Evolutionary conservation across 2,329 filamentous ascomycete genomes (phyloP).

Genomic region (Alternaria sp.): DNA sequence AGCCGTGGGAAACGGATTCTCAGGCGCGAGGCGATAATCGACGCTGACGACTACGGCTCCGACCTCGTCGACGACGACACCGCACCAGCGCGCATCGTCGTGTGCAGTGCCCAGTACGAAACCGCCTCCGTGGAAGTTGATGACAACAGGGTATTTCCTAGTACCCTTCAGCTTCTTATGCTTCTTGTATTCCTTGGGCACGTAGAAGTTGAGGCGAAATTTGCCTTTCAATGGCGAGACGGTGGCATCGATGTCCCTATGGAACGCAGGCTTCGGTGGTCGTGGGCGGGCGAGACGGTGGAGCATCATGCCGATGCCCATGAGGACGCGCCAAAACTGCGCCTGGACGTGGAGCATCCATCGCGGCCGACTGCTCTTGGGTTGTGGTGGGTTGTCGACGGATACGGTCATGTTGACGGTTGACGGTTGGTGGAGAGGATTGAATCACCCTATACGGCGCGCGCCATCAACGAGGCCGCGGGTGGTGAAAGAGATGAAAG

Average conservation of each 20-base stretch:
- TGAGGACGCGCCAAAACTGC: conserved; percentile 69
- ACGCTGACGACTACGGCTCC: conserved; percentile 66
- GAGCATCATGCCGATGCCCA: conserved; percentile 72
- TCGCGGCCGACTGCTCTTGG: conserved; percentile 52
- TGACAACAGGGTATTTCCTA: conserved; percentile 61
- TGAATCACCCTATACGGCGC: background rate
- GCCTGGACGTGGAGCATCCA: conserved; percentile 69
- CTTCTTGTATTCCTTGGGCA: conserved; percentile 59
- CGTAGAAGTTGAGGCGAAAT: conserved; percentile 67
- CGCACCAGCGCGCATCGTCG: conserved; percentile 67
- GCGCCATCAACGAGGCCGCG: conserved; percentile 12
- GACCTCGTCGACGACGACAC: conserved; percentile 61
- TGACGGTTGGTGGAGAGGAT: background rate
- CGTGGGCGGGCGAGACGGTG: conserved; percentile 67
- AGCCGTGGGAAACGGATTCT: conserved; percentile 66
- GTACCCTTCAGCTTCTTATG: conserved; percentile 50
- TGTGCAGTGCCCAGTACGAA: conserved; percentile 66
- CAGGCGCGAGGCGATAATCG: conserved; percentile 66
- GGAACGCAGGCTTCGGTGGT: conserved; percentile 67
- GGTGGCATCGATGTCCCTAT: conserved; percentile 60
- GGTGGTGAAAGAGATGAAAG: conserved; percentile 1
- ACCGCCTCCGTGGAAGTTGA: conserved; percentile 70
- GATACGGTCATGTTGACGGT: conserved; percentile 1
- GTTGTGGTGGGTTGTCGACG: conserved; percentile 16
- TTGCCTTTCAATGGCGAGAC: conserved; percentile 53